Conservation (phyloP, 768 basidiomycete species). For the Boletus huronensis region DNA sequence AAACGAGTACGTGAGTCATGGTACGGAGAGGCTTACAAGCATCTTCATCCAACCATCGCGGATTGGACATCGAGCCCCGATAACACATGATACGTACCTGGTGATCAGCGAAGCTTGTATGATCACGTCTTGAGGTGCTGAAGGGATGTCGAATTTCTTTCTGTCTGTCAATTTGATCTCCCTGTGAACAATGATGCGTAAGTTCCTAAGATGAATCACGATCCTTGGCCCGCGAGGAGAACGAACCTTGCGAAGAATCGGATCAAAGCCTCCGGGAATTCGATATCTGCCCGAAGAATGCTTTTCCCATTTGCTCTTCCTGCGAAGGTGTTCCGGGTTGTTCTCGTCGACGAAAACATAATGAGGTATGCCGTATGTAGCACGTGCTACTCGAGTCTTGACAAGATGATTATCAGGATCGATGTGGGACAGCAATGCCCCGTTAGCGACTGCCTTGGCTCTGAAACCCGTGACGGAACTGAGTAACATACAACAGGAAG, state of each 20-base stretch:
- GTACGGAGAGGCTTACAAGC: background rate
- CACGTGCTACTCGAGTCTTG: background rate
- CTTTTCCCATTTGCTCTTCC: background rate
- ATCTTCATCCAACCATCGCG: background rate
- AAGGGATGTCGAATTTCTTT: background rate
- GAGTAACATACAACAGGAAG: background rate
- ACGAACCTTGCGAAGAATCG: background rate
- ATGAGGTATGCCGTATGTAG: background rate
- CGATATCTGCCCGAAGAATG: background rate
- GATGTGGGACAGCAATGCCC: conserved; percentile 3
- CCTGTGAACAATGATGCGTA: background rate
- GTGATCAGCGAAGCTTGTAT: background rate
- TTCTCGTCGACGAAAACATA: background rate
- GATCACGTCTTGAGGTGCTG: background rate
- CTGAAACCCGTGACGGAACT: background rate
- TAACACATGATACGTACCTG: background rate
- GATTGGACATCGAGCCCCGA: background rate
- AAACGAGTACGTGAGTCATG: background rate
- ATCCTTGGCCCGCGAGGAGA: background rate
- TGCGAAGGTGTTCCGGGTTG: background rate
- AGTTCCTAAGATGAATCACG: background rate
- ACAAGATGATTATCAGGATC: background rate
- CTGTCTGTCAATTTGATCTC: background rate
- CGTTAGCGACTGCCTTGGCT: conserved; percentile 10
- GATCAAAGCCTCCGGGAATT: background rate